phyloP scores from a whole-genome alignment of 2,329 filamentous ascomycete species.

The Cercospora sp. region DNA sequence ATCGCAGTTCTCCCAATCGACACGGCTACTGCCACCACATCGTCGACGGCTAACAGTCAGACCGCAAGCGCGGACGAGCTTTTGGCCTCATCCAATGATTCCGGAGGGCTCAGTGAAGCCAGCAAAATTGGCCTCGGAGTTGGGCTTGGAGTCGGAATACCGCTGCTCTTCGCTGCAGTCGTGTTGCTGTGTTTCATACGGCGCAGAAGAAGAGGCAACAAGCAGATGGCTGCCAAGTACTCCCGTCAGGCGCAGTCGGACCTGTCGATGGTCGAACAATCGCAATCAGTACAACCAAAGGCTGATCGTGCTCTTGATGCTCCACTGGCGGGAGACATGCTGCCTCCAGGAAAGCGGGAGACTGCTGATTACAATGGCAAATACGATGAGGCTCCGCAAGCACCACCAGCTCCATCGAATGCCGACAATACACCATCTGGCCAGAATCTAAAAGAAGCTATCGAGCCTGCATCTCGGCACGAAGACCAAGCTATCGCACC shows the following conservation, averaged over 20 bases:
- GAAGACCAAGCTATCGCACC: constrained; percentile 9
- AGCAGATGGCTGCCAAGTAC: constrained; percentile 15
- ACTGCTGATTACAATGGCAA: constrained; percentile 3
- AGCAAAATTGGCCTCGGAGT: constrained; percentile 26
- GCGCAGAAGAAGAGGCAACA: constrained; percentile 11
- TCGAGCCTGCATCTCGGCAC: constrained; percentile 7
- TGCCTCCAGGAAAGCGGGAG: background rate
- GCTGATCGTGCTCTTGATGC: constrained; percentile 1
- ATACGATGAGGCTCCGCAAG: constrained; percentile 5
- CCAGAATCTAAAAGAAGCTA: constrained; percentile 12
- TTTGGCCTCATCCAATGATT: background rate
- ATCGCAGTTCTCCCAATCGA: background rate
- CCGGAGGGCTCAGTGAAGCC: constrained; percentile 14
- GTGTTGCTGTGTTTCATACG: constrained; percentile 15
- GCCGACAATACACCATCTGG: constrained; percentile 13
- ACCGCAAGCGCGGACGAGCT: background rate
- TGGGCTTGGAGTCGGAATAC: constrained; percentile 19
- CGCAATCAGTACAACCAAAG: constrained; percentile 10
- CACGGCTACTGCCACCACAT: background rate
- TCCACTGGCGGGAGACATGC: background rate
- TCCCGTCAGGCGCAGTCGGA: constrained; percentile 21
- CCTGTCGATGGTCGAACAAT: constrained; percentile 24
- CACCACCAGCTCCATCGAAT: constrained; percentile 1
- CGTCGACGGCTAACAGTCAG: too few species aligned
- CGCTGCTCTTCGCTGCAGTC: constrained; percentile 20